phyloP scores from a whole-genome alignment of 192 early-diverging fungal species.

The Backusella tuberculispora region DNA sequence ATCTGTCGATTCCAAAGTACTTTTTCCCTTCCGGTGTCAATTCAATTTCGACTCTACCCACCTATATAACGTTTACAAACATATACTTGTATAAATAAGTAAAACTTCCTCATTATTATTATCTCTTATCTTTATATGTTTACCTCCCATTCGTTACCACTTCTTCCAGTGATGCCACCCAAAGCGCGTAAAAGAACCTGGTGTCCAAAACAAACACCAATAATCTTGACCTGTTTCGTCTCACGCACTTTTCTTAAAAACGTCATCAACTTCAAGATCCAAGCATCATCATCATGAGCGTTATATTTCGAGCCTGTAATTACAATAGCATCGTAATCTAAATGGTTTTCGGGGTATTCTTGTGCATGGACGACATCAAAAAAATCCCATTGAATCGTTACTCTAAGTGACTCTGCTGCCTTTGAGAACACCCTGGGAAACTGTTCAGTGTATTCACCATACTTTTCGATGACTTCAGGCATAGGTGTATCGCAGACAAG shows the following conservation, averaged over 20 bases:
- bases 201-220: conserved; percentile 88
- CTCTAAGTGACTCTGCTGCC: conserved; percentile 26
- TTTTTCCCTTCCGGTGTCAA: conserved; percentile 45
- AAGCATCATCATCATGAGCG: conserved; percentile 67
- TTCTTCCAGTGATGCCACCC: conserved; percentile 60
- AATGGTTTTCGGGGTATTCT: conserved; percentile 33
- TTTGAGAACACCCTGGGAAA: conserved; percentile 41
- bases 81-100: not conserved
- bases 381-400: conserved; percentile 30
- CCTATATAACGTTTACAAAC: conserved; percentile 29
- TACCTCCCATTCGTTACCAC: conserved; percentile 77
- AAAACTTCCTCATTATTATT: too few species aligned
- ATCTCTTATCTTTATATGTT: not conserved
- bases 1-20: conserved; percentile 34
- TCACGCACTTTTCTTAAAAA: conserved; percentile 51
- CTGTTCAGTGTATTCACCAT: conserved; percentile 51
- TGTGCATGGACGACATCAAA: conserved; percentile 51
- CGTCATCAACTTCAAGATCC: conserved; percentile 64
- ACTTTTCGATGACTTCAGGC: conserved; percentile 44
- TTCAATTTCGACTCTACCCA: conserved; percentile 46
- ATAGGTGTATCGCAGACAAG: conserved; percentile 54
- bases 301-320: conserved; percentile 62
- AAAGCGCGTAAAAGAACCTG: conserved; percentile 76
- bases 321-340: conserved; percentile 53
- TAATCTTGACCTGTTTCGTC: conserved; percentile 47